Base-by-base conservation (phyloP, 139 green algal genomes). In the Micromonas commoda region DNA sequence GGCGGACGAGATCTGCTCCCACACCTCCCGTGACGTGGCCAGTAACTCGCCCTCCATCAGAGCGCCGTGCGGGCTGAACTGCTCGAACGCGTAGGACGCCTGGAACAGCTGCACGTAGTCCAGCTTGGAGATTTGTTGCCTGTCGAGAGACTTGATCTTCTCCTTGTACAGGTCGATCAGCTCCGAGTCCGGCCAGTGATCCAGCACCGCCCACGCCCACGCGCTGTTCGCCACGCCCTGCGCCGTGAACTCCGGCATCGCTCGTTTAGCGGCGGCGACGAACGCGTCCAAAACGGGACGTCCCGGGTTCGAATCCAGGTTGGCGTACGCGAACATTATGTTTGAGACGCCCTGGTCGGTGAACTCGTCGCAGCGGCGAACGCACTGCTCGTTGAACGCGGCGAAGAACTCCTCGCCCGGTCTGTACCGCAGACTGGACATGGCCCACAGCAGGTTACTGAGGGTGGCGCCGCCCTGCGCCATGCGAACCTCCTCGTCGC, bases 131-230 rank as follows among this genome's bases (percentile, higher is more conserved):
- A 57, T 23, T 9, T 57, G 9, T 9, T 57, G 9, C 67, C 81
- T 80, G 80, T 57, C 73, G 29, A 29, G 37, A 2, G 19, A 29
- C 37, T 32, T 70, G 2, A 75, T 34, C 23, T 32, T 61, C 33
- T 80, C 53, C 6, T 23, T 21, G 33, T 69, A 77, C 52, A 24
- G 29, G 2, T 73, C 69, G 20, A 81, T 29, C 61, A 82, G 51
- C 21, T 78, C 32, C 23, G 20, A 13, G 38, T 72, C 60, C 77
- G 79, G 68, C 65, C 64, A 64, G 76, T 84, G 9, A 24, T 79
- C 77, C 31, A 89, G 79, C 54, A 76, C 75, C 21, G 83, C 86
- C 73, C 87, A 82, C 6, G 85, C 82, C 83, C 78, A 87, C 0
- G 79, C 73, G 34, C 68, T 61, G 73, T 80, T 82, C 51, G 82